Evolutionary conservation across 106 monocot species (phyloP), one percentile per base, ranked within the genome.

Genomic region (Amphibolis antarctica): DNA sequence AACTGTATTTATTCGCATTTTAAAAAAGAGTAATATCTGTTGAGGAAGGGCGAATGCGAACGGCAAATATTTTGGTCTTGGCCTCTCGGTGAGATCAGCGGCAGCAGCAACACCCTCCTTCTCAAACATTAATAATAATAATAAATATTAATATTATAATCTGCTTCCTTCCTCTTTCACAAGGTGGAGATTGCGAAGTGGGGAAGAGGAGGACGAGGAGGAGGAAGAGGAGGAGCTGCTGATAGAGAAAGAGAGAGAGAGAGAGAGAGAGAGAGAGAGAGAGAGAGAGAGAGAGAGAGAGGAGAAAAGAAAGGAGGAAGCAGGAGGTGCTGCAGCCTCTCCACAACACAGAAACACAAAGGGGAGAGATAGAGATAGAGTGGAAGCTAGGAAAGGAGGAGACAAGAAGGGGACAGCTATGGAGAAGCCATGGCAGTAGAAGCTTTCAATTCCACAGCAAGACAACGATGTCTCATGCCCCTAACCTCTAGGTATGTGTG

Each of bases 121-220:
- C 17, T 10, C 17, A 10, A 49, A 4, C 12, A 49, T 14, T 17
- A 49, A 49, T 36, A 4, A 36, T 36, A 4, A 36, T 36, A 4
- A 36, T 36, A 4, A 36, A 65, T 69, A 71, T 71, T 70, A 55
- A 48, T 65, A 24, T 73, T 75, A 53, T 66, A 12, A 9, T 71
- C 18, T 46, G 46, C 28, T 43, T 60, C 18, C 56, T 28, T 25
- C 31, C 17, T 52, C 59, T 77, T 77, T 80, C 71, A 65, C 80
- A 57, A 28, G 57, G 23, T 18, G 77, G 80, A 80, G 83, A 86
- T 82, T 86, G 86, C 62, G 55, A 59, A 60, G 59, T 72, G 12
- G 52, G 61, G 66, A 53, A 57, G 55, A 64, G 59, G 12, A 55
- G 61, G 66, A 53, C 57, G 55, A 64, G 59, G 12, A 55, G 61